A percentile compares a stretch with the other conserved stretches of the same genome.
Evolutionary conservation across 192 early-diverging fungal genomes (phyloP).

Genomic region (Backusella tuberculispora): DNA sequence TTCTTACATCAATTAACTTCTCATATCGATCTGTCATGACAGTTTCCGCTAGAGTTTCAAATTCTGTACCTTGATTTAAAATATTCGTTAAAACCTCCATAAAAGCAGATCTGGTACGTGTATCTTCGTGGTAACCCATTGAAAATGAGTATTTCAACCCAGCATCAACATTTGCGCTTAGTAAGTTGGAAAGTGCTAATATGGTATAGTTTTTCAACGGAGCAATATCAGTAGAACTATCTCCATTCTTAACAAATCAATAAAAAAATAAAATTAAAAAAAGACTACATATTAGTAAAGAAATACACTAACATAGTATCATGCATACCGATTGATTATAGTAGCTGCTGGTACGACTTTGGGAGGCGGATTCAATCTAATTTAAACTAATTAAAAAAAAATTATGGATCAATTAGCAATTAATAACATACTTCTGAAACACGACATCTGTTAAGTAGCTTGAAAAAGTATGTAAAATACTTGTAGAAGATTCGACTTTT

Average conservation of each 20-base stretch:
- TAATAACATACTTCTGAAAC: conserved; percentile 51
- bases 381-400: conserved; percentile 33
- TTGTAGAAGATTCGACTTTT: conserved; percentile 69
- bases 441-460: conserved; percentile 66
- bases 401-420: not conserved
- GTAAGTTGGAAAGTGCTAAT: conserved; percentile 75
- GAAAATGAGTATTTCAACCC: conserved; percentile 79
- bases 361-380: conserved; percentile 17
- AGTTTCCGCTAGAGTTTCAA: conserved; percentile 67
- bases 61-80: conserved; percentile 69
- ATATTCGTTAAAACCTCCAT: conserved; percentile 83
- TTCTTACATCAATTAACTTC: conserved; percentile 61
- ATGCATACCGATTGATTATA: not conserved
- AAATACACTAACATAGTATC: not conserved
- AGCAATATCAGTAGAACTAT: conserved; percentile 47
- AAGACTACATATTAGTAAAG: not conserved
- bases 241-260: conserved; percentile 45
- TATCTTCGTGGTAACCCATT: conserved; percentile 81
- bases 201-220: conserved; percentile 71
- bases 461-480: conserved; percentile 80
- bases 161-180: conserved; percentile 81
- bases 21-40: conserved; percentile 62
- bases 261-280: not conserved
- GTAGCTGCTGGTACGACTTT: not conserved
- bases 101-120: conserved; percentile 74